These are phyloP conservation scores for Senecio squalidus DNA, from an alignment of 140 eudicot genomes.

Conservation along the genomic window DNA sequence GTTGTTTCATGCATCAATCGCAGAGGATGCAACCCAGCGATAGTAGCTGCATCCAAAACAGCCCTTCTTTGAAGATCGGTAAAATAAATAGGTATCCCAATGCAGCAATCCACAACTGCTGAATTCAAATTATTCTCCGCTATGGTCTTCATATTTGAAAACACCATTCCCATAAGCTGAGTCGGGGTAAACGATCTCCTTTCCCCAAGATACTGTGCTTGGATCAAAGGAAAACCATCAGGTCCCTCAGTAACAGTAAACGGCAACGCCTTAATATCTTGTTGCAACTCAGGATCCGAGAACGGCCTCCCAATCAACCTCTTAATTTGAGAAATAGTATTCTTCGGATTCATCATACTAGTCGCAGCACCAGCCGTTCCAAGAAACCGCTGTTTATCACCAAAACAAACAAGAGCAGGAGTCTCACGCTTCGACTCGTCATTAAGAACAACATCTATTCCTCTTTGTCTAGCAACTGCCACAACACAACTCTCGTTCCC, in stretches of 20 bases:
- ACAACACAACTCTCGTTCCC: constrained; percentile 92
- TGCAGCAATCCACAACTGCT: constrained; percentile 93
- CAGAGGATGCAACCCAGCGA: constrained; percentile 88
- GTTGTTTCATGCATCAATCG: constrained; percentile 91
- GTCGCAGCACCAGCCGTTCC: constrained; percentile 97
- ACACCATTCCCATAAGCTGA: constrained; percentile 84
- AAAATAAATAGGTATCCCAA: constrained; percentile 84
- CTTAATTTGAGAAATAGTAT: constrained; percentile 78
- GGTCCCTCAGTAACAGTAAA: constrained; percentile 79
- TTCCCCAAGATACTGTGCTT: constrained; percentile 78
- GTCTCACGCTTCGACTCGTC: constrained; percentile 94
- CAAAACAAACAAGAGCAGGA: constrained; percentile 92
- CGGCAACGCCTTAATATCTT: constrained; percentile 65
- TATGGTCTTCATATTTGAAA: constrained; percentile 72
- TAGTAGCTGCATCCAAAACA: constrained; percentile 81
- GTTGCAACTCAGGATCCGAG: constrained; percentile 86
- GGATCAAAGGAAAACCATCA: constrained; percentile 81
- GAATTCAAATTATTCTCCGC: constrained; percentile 81
- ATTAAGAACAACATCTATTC: constrained; percentile 83
- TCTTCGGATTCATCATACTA: constrained; percentile 87
- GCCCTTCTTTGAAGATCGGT: constrained; percentile 94
- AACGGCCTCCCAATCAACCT: constrained; percentile 67
- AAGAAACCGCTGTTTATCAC: constrained; percentile 91
- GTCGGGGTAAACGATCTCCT: constrained; percentile 69
- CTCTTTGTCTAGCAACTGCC: constrained; percentile 94